phyloP scores from a whole-genome alignment of 2,329 filamentous ascomycete genomes.

The Pseudogymnoascus sp. region DNA sequence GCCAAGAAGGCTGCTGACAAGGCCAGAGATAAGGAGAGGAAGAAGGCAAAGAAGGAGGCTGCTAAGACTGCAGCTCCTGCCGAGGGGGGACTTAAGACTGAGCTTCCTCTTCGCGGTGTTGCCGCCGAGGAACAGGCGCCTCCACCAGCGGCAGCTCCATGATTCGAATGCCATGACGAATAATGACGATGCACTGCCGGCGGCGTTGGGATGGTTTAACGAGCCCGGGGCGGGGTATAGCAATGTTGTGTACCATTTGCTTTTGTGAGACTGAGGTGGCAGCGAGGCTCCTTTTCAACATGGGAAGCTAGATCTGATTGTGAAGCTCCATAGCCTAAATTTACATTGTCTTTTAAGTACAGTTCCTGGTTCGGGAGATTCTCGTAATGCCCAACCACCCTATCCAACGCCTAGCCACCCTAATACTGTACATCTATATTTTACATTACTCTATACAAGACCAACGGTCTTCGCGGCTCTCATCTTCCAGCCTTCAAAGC shows the following conservation, averaged over 20 bases:
- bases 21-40: conserved; percentile 35
- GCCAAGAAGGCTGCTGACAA: conserved; percentile 30
- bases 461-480: conserved; percentile 43
- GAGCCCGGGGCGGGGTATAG: background rate
- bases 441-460: conserved; percentile 32
- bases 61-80: conserved; percentile 8
- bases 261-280: background rate
- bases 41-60: conserved; percentile 35
- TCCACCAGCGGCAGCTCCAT: conserved; percentile 25
- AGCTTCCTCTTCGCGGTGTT: conserved; percentile 22
- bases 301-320: conserved; percentile 2
- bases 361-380: conserved; percentile 3
- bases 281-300: conserved; percentile 1
- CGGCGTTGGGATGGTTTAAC: background rate
- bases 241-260: background rate
- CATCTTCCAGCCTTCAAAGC: conserved; percentile 61
- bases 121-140: conserved; percentile 27
- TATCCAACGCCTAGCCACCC: background rate
- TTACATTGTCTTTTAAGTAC: conserved; percentile 2
- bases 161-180: background rate
- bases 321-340: conserved; percentile 7
- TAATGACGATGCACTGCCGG: conserved; percentile 3
- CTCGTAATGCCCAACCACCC: background rate
- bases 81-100: conserved; percentile 9
- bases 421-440: background rate